Evolutionary conservation across 1,139 yeast species (phyloP), one percentile per base, ranked within the genome.

Genomic region (Wickerhamomyces sp.): DNA sequence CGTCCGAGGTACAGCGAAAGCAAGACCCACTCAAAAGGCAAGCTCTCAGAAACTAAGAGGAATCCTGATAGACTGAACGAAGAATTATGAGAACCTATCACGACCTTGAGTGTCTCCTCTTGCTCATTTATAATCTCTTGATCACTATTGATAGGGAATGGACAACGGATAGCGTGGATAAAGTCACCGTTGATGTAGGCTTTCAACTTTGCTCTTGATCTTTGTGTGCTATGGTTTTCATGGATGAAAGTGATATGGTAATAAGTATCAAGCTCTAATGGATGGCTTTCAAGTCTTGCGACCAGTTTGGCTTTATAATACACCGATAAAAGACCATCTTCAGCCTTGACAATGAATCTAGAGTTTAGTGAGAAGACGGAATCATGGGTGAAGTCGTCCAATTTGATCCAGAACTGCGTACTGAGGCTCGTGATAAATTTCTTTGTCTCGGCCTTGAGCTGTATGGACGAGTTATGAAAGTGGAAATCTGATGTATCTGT

Each of bases 1-100:
- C 62, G 61, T 0, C 73, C 72, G 7, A 70, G 42, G 20, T 47
- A 47, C 33, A 57, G 58, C 0, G 69, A 56, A 6, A 64, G 38
- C 1, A 59, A 40, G 1, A 65, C 49, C 64, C 68, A 61, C 25
- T 61, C 68, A 22, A 47, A 45, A 1, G 57, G 46, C 28, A 54
- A 53, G 2, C 50, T 42, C 12, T 45, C 52, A 22, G 54, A 50
- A 2, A 59, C 30, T 4, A 63, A 22, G 14, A 55, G 18, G 0
- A 61, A 28, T 35, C 46, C 57, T 1, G 47, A 35, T 2, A 50
- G 14, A 17, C 34, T 32, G 15, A 49, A 16, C 16, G 42, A 39
- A 13, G 38, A 23, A 6, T 15, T n/a, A 15, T 23, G 23, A 0
- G 44, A 38, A 2, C 54, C 54, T 10, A 49, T 18, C 1, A 38